phyloP scores from a whole-genome alignment of 306 rosid species.

The Quercus cerris region DNA sequence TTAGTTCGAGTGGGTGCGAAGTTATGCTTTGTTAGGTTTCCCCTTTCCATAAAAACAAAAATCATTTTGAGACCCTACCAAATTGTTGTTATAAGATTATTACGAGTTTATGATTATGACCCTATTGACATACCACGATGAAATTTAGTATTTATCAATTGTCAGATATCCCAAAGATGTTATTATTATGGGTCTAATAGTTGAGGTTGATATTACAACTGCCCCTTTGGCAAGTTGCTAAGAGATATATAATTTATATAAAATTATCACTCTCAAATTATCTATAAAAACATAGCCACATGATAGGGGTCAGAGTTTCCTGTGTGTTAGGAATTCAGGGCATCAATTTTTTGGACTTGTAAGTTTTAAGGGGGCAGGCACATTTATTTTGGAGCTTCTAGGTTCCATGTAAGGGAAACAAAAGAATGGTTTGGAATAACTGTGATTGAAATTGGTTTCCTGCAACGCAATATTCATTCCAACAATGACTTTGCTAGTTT shows the following conservation, averaged over 20 bases:
- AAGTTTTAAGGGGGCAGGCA: background rate
- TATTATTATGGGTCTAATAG: background rate
- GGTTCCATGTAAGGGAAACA: background rate
- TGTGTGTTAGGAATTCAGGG: constrained; percentile 30
- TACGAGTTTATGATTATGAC: background rate
- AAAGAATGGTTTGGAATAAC: background rate
- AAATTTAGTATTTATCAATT: background rate
- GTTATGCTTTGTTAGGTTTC: background rate
- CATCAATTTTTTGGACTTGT: background rate
- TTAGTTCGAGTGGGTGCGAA: background rate
- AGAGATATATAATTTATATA: background rate
- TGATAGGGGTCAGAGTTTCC: constrained; percentile 19
- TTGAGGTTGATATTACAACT: constrained; percentile 20
- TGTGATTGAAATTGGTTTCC: background rate
- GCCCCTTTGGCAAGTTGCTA: background rate
- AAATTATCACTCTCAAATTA: background rate
- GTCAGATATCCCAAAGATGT: background rate
- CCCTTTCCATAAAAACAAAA: background rate
- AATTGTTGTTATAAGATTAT: background rate
- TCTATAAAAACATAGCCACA: background rate
- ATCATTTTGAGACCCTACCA: background rate
- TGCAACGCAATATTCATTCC: background rate
- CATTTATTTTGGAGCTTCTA: background rate
- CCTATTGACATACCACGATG: background rate
- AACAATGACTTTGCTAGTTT: background rate